phyloP scores from a whole-genome alignment of 148 eudicot species.

The Rhododendron williamsianum region DNA sequence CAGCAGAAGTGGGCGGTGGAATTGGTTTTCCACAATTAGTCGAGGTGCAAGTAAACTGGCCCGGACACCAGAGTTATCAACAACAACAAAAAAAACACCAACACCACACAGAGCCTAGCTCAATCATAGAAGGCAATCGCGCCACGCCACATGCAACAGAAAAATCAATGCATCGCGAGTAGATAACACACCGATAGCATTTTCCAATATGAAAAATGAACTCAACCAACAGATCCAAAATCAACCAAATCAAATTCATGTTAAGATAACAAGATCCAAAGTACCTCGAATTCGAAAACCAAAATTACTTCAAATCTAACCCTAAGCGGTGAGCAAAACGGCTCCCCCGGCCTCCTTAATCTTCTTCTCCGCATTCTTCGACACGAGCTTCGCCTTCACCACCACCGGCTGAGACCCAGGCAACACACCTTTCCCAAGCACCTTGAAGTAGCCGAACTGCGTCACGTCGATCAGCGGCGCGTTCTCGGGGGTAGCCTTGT shows the following conservation, averaged over 20 bases:
- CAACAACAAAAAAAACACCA: not conserved
- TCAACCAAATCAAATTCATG: not conserved
- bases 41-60: too few species aligned
- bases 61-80: not conserved
- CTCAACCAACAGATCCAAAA: not conserved
- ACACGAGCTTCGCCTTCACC: constrained; percentile 30
- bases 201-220: too few species aligned
- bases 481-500: constrained; percentile 13
- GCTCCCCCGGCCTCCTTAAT: constrained; percentile 53
- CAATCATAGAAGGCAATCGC: not conserved
- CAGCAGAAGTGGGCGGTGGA: too few species aligned
- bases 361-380: constrained; percentile 43
- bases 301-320: not conserved
- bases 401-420: constrained; percentile 17
- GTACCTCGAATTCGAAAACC: not conserved
- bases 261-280: not conserved
- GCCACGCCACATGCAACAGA: not conserved
- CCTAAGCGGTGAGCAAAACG: constrained; percentile 44
- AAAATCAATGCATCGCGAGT: not conserved
- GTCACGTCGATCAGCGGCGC: constrained; percentile 30
- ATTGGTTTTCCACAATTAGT: too few species aligned
- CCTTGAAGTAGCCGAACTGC: constrained; percentile 32
- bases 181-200: not conserved
- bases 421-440: constrained; percentile 25
- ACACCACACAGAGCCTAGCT: not conserved